Percentiles rank a stretch among this genome's conserved stretches.
These are phyloP conservation scores for Yamadazyma laniorum DNA, from an alignment of 805 yeast species.

Conservation along the genomic window DNA sequence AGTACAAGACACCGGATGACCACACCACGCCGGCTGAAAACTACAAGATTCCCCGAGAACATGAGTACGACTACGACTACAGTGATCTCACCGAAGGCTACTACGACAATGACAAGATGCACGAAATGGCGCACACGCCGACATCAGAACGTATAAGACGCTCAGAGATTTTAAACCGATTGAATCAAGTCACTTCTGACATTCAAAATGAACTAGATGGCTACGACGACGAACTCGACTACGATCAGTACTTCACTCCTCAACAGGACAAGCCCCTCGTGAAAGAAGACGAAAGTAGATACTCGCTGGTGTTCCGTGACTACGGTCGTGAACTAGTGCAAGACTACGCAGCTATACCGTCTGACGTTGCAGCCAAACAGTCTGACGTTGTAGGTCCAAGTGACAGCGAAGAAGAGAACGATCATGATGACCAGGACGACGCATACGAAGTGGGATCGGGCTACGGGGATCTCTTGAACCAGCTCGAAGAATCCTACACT, in stretches of 20 bases:
- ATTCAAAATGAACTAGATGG: slow-evolving; percentile 30
- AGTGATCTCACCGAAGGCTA: slow-evolving; percentile 8
- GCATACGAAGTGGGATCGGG: slow-evolving; percentile 2
- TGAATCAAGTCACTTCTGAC: slow-evolving; percentile 39
- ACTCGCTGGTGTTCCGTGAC: background rate
- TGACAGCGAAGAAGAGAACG: background rate
- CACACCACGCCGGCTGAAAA: slow-evolving; percentile 2
- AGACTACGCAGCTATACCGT: background rate
- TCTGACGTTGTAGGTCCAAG: slow-evolving; percentile 2
- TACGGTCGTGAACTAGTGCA: background rate
- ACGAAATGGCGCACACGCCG: slow-evolving; percentile 8
- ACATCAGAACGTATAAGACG: slow-evolving; percentile 25
- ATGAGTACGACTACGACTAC: slow-evolving; percentile 2
- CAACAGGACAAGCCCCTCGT: background rate
- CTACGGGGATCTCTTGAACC: slow-evolving; percentile 18
- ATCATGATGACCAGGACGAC: background rate
- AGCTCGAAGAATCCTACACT: slow-evolving; percentile 40
- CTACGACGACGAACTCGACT: slow-evolving; percentile 11
- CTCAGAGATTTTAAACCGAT: slow-evolving; percentile 36
- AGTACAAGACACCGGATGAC: slow-evolving; percentile 2
- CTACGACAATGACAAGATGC: slow-evolving; percentile 3
- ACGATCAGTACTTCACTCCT: background rate
- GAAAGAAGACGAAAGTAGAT: background rate
- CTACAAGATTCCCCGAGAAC: slow-evolving; percentile 5
- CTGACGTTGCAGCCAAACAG: background rate